Evolutionary conservation across 129 eudicot species (phyloP).

Genomic region (Cynara cardunculus): DNA sequence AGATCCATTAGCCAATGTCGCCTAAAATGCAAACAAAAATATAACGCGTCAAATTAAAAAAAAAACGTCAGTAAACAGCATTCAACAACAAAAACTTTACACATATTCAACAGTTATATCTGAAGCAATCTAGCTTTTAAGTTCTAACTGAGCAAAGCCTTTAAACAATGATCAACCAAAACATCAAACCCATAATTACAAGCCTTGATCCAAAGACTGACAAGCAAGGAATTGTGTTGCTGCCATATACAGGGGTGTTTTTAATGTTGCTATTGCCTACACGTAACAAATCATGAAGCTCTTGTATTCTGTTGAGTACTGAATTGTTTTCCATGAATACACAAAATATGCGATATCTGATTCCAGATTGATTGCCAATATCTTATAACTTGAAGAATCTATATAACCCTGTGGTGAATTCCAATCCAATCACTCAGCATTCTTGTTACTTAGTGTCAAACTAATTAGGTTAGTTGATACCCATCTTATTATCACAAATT

Average conservation of each 20-base stretch:
- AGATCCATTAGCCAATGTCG: constrained; percentile 69
- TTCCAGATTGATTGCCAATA: neutral
- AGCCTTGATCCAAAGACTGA: neutral
- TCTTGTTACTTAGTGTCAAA: neutral
- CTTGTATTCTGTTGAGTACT: neutral
- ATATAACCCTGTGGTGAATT: neutral
- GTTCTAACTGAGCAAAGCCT: neutral
- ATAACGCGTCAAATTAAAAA: neutral
- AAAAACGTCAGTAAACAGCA: neutral
- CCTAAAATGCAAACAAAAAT: constrained; percentile 39
- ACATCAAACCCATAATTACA: neutral
- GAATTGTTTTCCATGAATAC: neutral
- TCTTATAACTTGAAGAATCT: neutral
- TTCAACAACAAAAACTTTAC: neutral
- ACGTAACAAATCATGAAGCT: neutral
- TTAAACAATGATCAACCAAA: neutral
- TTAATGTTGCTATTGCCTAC: neutral
- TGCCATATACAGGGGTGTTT: neutral
- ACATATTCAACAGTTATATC: neutral
- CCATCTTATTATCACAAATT: neutral
- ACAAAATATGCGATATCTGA: neutral
- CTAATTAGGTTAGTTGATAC: neutral
- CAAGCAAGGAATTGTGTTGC: neutral
- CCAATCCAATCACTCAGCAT: neutral
- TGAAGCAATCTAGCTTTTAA: neutral